phyloP scores from a whole-genome alignment of 1,284 basidiomycete genomes.

The Stereum hirsutum region DNA sequence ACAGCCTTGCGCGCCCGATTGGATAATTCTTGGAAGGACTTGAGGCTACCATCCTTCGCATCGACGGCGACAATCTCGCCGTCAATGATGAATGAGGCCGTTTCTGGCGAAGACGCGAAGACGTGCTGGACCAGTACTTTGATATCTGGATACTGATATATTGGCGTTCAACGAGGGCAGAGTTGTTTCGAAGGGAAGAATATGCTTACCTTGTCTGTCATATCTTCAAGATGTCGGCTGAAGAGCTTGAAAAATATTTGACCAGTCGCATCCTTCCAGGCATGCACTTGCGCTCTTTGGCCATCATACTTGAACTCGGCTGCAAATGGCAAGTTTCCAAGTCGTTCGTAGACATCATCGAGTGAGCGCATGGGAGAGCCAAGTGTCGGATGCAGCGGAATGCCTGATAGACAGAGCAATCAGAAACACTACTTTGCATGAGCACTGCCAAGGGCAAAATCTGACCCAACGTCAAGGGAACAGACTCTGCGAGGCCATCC shows the following conservation, averaged over 20 bases:
- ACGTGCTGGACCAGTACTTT: conserved; percentile 45
- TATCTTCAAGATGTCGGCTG: conserved; percentile 86
- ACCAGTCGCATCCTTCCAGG: conserved; percentile 33
- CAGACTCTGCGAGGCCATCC: conserved; percentile 49
- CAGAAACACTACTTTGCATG: conserved; percentile 7
- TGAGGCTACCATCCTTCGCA: conserved; percentile 51
- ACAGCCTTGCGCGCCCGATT: conserved; percentile 85
- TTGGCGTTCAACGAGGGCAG: conserved; percentile 6
- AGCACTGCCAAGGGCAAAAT: conserved; percentile 21
- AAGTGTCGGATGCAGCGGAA: conserved; percentile 63
- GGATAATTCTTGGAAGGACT: conserved; percentile 82
- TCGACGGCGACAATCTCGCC: conserved; percentile 80
- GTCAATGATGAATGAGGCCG: conserved; percentile 76
- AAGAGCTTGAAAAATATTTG: conserved; percentile 62
- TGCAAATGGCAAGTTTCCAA: conserved; percentile 60
- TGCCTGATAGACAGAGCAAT: conserved; percentile 29
- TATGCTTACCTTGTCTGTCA: conserved; percentile 69
- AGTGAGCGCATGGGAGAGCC: conserved; percentile 84
- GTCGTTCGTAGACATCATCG: conserved; percentile 71
- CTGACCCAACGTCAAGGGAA: conserved; percentile 72
- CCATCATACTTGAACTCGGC: conserved; percentile 86
- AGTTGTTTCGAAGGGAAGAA: conserved; percentile 6
- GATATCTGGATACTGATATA: conserved; percentile 79
- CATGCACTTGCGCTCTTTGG: conserved; percentile 82
- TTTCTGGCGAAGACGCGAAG: conserved; percentile 30